Evolutionary conservation across 106 monocot genomes (phyloP), one percentile per base, ranked within the genome.

Genomic region (Dendrobium chrysotoxum): DNA sequence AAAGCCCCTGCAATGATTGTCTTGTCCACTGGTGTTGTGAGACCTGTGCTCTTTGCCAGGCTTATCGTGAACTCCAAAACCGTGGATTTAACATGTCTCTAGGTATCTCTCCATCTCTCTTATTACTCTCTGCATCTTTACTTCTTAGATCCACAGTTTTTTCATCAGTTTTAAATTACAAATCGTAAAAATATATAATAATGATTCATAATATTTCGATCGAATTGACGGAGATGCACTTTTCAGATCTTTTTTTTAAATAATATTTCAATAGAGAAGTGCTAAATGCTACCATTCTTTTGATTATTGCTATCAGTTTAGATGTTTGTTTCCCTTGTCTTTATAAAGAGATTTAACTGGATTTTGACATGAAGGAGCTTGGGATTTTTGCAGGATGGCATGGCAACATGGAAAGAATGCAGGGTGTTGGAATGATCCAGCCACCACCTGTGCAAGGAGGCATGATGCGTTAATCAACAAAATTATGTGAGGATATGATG

Each of bases 41-140:
- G 55, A 2, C 77, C 20, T 89, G 89, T 46, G 89, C 89, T 12
- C 81, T 89, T 7, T 86, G 86, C 79, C 86, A 89, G 50, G 81
- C 79, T 79, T 82, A 86, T 68, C 66, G 89, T 3, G 86, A 89
- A 79, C 86, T 89, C 71, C 76, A 79, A 61, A 84, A 80, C 53
- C 84, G 81, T 7, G 89, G 89, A 18, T 84, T 79, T 54, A 76
- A 89, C 75, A 79, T 86, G 86, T 18, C 81, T 26, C 47, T 84
- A 76, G 84, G 84, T 80, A 79, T 28, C 18, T 31, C 13, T 13
- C 3, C 2, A 1, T 50, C 11, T 50, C 50, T 50, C 11, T 13
- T 70, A 30, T n/a, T 35, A 35, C 35, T 1, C 30, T 30, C 35
- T 35, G 35, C 35, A 35, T 35, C 35, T 35, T 35, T 35, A 35